Conservation (phyloP, 2,329 filamentous ascomycete species). For the Exophiala alcalophila region DNA sequence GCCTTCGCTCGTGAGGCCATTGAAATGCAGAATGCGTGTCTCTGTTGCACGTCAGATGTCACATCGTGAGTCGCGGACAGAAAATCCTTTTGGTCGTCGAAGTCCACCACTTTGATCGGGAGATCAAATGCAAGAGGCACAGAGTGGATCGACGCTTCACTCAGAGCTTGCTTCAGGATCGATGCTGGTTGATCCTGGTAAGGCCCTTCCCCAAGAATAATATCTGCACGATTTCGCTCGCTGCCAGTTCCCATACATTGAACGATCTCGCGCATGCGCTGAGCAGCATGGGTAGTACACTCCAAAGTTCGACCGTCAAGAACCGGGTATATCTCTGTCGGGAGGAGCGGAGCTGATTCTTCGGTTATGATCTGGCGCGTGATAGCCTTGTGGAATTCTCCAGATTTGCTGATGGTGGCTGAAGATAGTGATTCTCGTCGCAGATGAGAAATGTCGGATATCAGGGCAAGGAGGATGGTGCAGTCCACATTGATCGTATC, state of each 20-base stretch:
- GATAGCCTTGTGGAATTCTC: conserved; percentile 60
- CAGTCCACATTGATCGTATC: conserved; percentile 48
- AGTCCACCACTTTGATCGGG: conserved; percentile 57
- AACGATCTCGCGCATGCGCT: conserved; percentile 66
- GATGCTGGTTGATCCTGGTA: conserved; percentile 39
- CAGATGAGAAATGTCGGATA: conserved; percentile 69
- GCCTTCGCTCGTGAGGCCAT: conserved; percentile 6
- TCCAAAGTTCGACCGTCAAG: conserved; percentile 57
- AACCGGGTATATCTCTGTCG: conserved; percentile 61
- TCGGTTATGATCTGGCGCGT: conserved; percentile 65
- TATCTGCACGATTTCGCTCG: conserved; percentile 57
- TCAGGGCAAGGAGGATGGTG: conserved; percentile 68
- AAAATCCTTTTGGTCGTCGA: conserved; percentile 38
- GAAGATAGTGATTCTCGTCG: conserved; percentile 32
- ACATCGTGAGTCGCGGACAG: neutral
- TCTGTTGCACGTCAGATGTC: neutral
- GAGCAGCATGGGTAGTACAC: conserved; percentile 64
- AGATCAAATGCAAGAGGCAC: conserved; percentile 57
- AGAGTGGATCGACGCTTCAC: conserved; percentile 37
- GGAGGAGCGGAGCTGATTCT: conserved; percentile 57
- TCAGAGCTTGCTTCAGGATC: conserved; percentile 45
- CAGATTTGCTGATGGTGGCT: conserved; percentile 42
- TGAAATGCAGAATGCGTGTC: conserved; percentile 7
- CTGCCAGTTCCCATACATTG: conserved; percentile 60
- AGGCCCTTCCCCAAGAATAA: conserved; percentile 55